A percentile compares a stretch with the other conserved stretches of the same genome.
phyloP scores from a whole-genome alignment of 2,329 filamentous ascomycete species.

The Colletotrichum gloeosporioides region DNA sequence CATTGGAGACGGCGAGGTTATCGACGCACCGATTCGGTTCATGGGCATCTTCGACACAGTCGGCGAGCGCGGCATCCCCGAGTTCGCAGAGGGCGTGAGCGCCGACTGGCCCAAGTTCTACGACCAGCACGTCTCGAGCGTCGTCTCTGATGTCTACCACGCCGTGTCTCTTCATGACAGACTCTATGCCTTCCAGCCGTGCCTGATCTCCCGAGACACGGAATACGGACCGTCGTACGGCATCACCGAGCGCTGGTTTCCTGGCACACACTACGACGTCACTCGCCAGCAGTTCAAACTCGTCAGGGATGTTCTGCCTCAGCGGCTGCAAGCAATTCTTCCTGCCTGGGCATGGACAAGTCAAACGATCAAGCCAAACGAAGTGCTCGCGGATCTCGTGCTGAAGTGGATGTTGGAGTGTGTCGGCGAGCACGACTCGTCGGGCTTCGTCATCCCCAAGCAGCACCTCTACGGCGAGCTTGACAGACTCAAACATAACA shows the following conservation, averaged over 20 bases:
- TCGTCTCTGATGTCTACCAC: constrained; percentile 28
- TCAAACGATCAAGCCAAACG: constrained; percentile 23
- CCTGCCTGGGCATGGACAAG: constrained; percentile 28
- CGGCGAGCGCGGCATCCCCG: constrained; percentile 25
- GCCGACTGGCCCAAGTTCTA: constrained; percentile 29
- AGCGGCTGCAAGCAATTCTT: constrained; percentile 30
- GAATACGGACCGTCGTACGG: constrained; percentile 14
- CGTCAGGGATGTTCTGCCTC: constrained; percentile 7
- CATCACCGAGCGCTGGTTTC: constrained; percentile 27
- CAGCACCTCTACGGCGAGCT: neutral
- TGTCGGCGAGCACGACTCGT: constrained; percentile 9
- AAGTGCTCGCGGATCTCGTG: constrained; percentile 24
- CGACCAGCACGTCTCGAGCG: constrained; percentile 28
- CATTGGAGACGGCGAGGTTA: constrained; percentile 9
- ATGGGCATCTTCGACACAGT: constrained; percentile 30
- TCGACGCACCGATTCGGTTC: constrained; percentile 24
- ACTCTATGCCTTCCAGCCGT: constrained; percentile 25
- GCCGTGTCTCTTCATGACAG: constrained; percentile 25
- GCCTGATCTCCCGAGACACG: constrained; percentile 15
- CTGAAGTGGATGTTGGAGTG: constrained; percentile 26
- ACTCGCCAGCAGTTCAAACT: constrained; percentile 25
- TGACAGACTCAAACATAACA: neutral
- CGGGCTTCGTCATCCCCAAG: constrained; percentile 16
- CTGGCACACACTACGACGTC: constrained; percentile 28
- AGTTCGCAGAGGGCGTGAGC: constrained; percentile 24